A percentile compares a stretch with the other conserved stretches of the same genome.
Conservation (phyloP, 129 eudicot genomes). For the carrot (Daucus carota) region DNA sequence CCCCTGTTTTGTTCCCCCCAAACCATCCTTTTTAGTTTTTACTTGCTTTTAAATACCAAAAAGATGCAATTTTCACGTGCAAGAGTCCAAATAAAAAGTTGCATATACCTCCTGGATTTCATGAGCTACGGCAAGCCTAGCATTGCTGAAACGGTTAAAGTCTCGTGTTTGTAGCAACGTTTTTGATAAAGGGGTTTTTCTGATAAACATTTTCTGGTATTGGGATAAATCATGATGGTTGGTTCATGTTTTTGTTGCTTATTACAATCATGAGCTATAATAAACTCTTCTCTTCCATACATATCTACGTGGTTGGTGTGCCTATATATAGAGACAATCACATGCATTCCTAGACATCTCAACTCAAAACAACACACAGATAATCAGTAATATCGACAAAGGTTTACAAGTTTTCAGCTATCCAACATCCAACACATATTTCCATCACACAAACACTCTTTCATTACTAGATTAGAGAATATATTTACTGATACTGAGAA, state of each 20-base stretch:
- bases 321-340: neutral
- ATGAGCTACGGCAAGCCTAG: neutral
- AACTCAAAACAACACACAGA: neutral
- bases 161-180: slow-evolving; percentile 17
- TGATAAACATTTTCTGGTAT: slow-evolving; percentile 16
- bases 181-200: slow-evolving; percentile 16
- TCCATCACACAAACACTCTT: neutral
- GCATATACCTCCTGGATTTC: neutral
- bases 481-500: neutral
- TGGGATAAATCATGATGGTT: slow-evolving; percentile 18
- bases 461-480: neutral
- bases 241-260: slow-evolving; percentile 10
- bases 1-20: slow-evolving; percentile 16
- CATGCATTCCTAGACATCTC: slow-evolving; percentile 1
- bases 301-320: neutral
- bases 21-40: neutral
- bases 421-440: neutral
- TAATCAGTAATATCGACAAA: neutral
- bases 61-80: neutral
- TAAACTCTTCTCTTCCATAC: neutral
- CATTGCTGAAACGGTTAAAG: slow-evolving; percentile 20
- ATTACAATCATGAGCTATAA: slow-evolving; percentile 3
- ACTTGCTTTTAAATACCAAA: neutral
- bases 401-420: neutral
- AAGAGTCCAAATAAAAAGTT: neutral